Conservation (phyloP, 2,329 filamentous ascomycete genomes). For the Aspergillus versicolor region DNA sequence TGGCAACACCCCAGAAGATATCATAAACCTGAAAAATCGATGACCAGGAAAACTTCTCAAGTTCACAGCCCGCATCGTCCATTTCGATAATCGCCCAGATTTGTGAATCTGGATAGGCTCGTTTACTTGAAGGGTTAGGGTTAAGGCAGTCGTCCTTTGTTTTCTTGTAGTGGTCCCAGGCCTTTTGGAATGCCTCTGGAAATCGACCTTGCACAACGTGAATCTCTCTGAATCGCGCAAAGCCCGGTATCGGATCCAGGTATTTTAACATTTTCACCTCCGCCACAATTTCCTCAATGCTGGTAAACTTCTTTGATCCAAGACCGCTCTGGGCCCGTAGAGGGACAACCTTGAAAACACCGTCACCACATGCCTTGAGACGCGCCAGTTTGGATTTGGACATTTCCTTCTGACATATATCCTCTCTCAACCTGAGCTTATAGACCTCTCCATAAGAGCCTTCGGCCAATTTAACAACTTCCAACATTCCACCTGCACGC, state of each 20-base stretch:
- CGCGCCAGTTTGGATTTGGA: constrained; percentile 39
- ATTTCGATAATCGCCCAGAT: constrained; percentile 66
- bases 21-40: constrained; percentile 57
- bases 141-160: constrained; percentile 51
- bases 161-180: constrained; percentile 42
- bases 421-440: constrained; percentile 49
- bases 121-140: constrained; percentile 56
- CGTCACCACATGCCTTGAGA: constrained; percentile 40
- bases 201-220: constrained; percentile 59
- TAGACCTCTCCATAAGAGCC: constrained; percentile 68
- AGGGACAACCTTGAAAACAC: constrained; percentile 52
- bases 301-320: constrained; percentile 44
- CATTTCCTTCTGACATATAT: constrained; percentile 33
- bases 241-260: constrained; percentile 60
- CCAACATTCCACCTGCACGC: constrained; percentile 37
- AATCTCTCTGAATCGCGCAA: constrained; percentile 61
- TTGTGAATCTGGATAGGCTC: constrained; percentile 55
- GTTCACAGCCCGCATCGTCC: constrained; percentile 62
- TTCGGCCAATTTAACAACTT: constrained; percentile 62
- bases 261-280: constrained; percentile 56
- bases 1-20: constrained; percentile 66
- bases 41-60: constrained; percentile 48
- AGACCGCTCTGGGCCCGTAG: constrained; percentile 41
- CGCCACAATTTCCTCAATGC: constrained; percentile 50
- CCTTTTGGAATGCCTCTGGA: constrained; percentile 50